These are phyloP conservation scores for Drechslerella coelobrocha DNA, from an alignment of 2,329 filamentous ascomycete species.

Conservation along the genomic window DNA sequence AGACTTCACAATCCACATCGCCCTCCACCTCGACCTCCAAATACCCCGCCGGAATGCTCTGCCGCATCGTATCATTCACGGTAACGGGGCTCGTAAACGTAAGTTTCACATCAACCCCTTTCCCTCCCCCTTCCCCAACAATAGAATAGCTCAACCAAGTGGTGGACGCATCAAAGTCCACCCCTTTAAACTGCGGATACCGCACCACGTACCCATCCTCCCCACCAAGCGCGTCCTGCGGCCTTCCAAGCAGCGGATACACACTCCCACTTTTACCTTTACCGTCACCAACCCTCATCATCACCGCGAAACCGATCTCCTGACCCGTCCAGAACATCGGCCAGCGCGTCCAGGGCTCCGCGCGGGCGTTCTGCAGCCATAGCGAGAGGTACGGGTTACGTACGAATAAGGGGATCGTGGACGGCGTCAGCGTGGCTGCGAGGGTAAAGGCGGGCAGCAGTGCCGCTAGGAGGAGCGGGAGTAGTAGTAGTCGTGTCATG, in stretches of 20 bases:
- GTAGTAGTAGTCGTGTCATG: not conserved
- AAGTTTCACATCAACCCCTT: conserved; percentile 59
- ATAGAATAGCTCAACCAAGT: conserved; percentile 63
- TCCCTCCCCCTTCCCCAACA: conserved; percentile 21
- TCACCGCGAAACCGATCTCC: conserved; percentile 65
- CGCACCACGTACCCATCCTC: conserved; percentile 58
- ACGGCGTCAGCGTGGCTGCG: conserved; percentile 65
- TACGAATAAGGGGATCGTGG: conserved; percentile 66
- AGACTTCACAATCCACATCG: conserved; percentile 69
- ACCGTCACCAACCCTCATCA: conserved; percentile 61
- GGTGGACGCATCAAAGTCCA: conserved; percentile 63
- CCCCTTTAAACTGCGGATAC: conserved; percentile 61
- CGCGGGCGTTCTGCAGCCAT: conserved; percentile 71
- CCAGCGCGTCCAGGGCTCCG: conserved; percentile 81
- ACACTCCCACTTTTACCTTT: too few species aligned
- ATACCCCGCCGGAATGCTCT: conserved; percentile 83
- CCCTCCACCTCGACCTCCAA: conserved; percentile 74
- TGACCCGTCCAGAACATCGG: conserved; percentile 83
- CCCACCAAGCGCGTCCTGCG: conserved; percentile 59
- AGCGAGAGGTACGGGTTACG: conserved; percentile 69
- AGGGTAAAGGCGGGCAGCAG: conserved; percentile 54
- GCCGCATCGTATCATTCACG: conserved; percentile 78
- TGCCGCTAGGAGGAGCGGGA: conserved; percentile 9
- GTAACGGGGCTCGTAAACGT: conserved; percentile 78
- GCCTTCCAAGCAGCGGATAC: conserved; percentile 64